Base-by-base conservation (phyloP, 192 early-diverging fungal species). In the Backusella mclennaniae region DNA sequence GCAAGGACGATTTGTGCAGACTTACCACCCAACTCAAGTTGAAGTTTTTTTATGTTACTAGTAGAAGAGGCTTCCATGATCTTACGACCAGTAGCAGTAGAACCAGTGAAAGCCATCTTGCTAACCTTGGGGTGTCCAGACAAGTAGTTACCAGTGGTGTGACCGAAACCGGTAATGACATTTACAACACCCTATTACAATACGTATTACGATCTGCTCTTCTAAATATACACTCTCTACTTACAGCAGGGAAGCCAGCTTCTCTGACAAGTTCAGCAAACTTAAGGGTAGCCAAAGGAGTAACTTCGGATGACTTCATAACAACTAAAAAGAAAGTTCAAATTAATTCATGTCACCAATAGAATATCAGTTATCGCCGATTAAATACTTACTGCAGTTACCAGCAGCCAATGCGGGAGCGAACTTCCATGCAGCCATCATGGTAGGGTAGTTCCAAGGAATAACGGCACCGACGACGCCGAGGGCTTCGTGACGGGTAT, bases 11-110 rank as follows among this genome's bases (percentile, higher is more conserved):
- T 85, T 73, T 89, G 86, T 11, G 95, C 92, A 69, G 93, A 95
- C 81, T 97, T 97, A 52, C 96, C 96, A 59, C 92, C 95, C 3
- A 97, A 89, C 83, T 97, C 96, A 31, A 97, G 82, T 0, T 89
- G 90, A 35, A 95, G 80, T 19, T 92, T 89, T 82, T 96, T 96
- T 67, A 92, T 82, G 33, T 89, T 88, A 59, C 82, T 82, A 14
- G 76, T 79, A 1, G 92, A 86, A 42, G 91, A 81, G 11, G 82
- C 73, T 12, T 83, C 79, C 82, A 90, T 87, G 53, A 95, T 85
- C 35, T 75, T 82, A 68, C 88, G 83, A 36, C 94, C 94, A 15
- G 90, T 93, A 12, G 73, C 77, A 5, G 93, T 93, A 7, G 92
- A 93, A 33, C 92, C 92, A 35, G 92, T 94, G 82, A 94, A 92